Percentiles rank a stretch among this genome's conserved stretches.
Evolutionary conservation across 139 green algal species (phyloP).

Genomic region (Nannochloris sp.): DNA sequence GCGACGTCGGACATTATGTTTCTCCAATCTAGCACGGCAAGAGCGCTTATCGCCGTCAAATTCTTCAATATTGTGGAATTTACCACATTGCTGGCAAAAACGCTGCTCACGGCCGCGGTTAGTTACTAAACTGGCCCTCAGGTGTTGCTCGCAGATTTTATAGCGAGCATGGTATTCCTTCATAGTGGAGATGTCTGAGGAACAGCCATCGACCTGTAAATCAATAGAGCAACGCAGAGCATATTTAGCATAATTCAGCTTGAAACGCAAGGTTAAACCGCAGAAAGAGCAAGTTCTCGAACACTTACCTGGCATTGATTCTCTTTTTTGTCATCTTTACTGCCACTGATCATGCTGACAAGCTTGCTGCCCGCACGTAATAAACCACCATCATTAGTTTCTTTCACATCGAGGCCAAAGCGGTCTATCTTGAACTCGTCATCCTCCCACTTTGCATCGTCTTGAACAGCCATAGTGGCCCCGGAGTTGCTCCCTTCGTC

Average conservation of each 20-base stretch:
- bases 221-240: no score
- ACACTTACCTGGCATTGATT: no score
- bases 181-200: constrained; percentile 41
- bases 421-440: not conserved
- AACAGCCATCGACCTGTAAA: constrained; percentile 70
- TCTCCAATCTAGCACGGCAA: constrained; percentile 41
- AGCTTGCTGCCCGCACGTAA: no score
- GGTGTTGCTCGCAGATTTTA: constrained; percentile 61
- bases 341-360: no score
- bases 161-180: constrained; percentile 73
- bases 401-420: not conserved
- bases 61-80: constrained; percentile 21
- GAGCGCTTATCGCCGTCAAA: constrained; percentile 39
- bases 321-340: no score
- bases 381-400: no score
- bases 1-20: constrained; percentile 54
- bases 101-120: constrained; percentile 15
- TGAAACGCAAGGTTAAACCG: no score
- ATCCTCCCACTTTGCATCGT: not conserved
- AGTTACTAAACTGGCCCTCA: constrained; percentile 32
- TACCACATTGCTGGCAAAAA: constrained; percentile 38
- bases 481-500: no score
- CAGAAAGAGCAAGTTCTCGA: no score
- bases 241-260: no score
- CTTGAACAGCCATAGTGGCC: not conserved